These are phyloP conservation scores for Pseudogymnoascus sp. DNA, from an alignment of 2,329 filamentous ascomycete genomes.

Conservation along the genomic window DNA sequence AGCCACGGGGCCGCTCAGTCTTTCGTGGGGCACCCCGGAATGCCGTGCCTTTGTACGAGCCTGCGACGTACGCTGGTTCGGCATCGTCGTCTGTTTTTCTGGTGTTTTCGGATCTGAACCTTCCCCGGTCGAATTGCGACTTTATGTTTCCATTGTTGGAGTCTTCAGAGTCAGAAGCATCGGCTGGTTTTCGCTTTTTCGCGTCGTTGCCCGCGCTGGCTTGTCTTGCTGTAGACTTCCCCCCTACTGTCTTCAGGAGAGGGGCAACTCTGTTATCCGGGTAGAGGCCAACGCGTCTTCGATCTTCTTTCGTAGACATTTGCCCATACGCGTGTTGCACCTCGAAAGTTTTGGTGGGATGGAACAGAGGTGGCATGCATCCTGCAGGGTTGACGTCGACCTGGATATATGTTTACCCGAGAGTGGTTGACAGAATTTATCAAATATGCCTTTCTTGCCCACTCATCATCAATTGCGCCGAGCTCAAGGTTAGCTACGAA, in stretches of 20 bases:
- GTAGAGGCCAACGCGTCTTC: neutral
- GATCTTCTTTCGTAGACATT: neutral
- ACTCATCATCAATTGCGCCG: too few relatives aligned
- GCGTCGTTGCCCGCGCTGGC: neutral
- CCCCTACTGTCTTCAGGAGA: neutral
- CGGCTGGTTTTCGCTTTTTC: neutral
- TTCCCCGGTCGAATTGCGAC: neutral
- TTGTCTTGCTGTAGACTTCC: neutral
- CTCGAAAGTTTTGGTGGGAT: neutral
- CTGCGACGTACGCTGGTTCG: neutral
- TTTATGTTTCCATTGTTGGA: neutral
- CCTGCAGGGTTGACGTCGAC: neutral
- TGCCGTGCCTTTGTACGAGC: neutral
- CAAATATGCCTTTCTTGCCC: too few relatives aligned
- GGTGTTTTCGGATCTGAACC: neutral
- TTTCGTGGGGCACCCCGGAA: neutral
- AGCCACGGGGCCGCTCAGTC: neutral
- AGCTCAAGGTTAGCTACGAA: too few relatives aligned
- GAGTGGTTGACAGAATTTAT: neutral
- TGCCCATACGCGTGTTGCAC: neutral
- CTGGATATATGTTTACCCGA: neutral
- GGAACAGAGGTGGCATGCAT: neutral
- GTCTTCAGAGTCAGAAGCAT: neutral
- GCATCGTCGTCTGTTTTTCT: neutral
- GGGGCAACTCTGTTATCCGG: neutral